Base-by-base conservation (phyloP, 768 basidiomycete species). In the Calvatia gigantea region DNA sequence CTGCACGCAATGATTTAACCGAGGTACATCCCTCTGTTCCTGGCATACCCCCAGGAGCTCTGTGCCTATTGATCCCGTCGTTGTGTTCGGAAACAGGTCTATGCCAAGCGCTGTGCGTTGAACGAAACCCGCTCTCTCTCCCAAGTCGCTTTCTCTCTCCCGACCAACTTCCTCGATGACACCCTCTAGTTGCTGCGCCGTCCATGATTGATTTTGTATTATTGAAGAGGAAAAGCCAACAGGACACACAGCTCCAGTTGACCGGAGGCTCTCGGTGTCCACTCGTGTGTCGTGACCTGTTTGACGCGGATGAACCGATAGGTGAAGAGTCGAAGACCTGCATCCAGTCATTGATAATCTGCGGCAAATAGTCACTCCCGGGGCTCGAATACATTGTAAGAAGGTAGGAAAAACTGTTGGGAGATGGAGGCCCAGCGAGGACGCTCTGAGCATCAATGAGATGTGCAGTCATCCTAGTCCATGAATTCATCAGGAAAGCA, bases 401-500 rank as follows among this genome's bases (percentile, higher is more conserved):
- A 67, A 67, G 71, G 69, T 60, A 70, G 69, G 61, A 68, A 70
- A 64, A 65, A 67, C 28, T 54, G 52, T 44, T 23, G 42, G 69
- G 73, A 69, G 75, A 69, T 75, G 35, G 76, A 82, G 79, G 81
- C 83, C 84, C 81, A 78, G 79, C 77, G 81, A 84, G 81, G 86
- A 87, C 83, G 82, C 87, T 84, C 83, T 83, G 73, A 89, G 81
- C 89, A 91, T 91, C 80, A 84, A 88, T 84, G 73, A 66, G 70
- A 71, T 73, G 73, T 77, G 75, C 82, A 86, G 78, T 85, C 88
- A 90, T 89, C 79, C 87, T 89, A 64, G 28, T 33, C 50, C 9
- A 33, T 21, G 6, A 9, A 41, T 6, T n/a, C 6, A 14, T 44
- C 41, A 57, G 37, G 32, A 19, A 53, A 23, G 11, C 7, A 17